Percentiles rank a stretch among this genome's conserved stretches.
Evolutionary conservation across 768 basidiomycete species (phyloP).

Genomic region (Melanogaster broomeanus): DNA sequence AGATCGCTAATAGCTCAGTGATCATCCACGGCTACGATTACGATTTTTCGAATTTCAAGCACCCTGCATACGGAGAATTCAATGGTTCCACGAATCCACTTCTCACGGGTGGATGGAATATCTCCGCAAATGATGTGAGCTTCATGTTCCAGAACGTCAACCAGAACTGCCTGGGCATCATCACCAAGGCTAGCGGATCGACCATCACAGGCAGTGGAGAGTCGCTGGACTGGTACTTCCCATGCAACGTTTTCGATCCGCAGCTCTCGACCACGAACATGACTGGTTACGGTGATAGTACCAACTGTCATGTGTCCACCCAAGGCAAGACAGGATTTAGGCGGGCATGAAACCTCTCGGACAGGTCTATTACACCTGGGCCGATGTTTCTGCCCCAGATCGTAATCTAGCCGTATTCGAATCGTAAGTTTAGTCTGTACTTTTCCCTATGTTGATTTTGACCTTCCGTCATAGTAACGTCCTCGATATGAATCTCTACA

Average conservation of each 20-base stretch:
- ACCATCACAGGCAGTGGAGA: slow-evolving; percentile 65
- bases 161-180: slow-evolving; percentile 74
- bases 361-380: slow-evolving; percentile 94
- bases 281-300: slow-evolving; percentile 63
- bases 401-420: slow-evolving; percentile 94
- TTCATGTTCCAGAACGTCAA: slow-evolving; percentile 96
- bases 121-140: slow-evolving; percentile 86
- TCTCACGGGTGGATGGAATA: slow-evolving; percentile 69
- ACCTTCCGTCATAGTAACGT: slow-evolving; percentile 56
- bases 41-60: slow-evolving; percentile 84
- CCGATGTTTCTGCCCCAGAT: slow-evolving; percentile 64
- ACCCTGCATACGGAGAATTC: slow-evolving; percentile 72
- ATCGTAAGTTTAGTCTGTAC: slow-evolving; percentile 57
- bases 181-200: slow-evolving; percentile 70
- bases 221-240: slow-evolving; percentile 92
- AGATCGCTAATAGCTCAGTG: slow-evolving; percentile 75
- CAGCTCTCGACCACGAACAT: slow-evolving; percentile 71
- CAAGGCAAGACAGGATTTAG: slow-evolving; percentile 56
- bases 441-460: slow-evolving; percentile 1
- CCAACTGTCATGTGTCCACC: slow-evolving; percentile 71
- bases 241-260: slow-evolving; percentile 85
- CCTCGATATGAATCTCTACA: slow-evolving; percentile 87
- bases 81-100: slow-evolving; percentile 85
- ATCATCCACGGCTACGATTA: slow-evolving; percentile 96
- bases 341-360: slow-evolving; percentile 58